Conservation (phyloP, 768 basidiomycete genomes). For the Phaeotremella fagi region DNA sequence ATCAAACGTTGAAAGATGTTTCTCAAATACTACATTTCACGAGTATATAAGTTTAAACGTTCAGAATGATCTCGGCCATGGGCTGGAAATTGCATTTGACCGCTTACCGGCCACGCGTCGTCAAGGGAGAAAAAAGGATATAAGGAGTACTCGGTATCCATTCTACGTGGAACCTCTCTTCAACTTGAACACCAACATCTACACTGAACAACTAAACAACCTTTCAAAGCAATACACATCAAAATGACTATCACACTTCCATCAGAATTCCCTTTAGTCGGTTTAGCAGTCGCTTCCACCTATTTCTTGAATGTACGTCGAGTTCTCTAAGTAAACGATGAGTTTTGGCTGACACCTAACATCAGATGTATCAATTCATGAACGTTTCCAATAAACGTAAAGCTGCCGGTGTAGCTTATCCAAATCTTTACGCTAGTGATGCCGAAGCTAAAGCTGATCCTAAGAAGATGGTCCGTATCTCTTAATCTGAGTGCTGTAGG, state of each 20-base stretch:
- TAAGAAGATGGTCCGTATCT: slow-evolving; percentile 24
- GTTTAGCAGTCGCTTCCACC: slow-evolving; percentile 13
- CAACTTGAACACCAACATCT: neutral
- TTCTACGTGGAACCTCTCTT: neutral
- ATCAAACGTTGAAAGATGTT: neutral
- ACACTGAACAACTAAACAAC: neutral
- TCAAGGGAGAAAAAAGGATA: neutral
- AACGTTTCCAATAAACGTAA: slow-evolving; percentile 25
- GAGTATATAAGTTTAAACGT: neutral
- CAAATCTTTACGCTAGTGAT: slow-evolving; percentile 33
- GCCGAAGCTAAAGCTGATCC: slow-evolving; percentile 33
- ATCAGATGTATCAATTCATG: slow-evolving; percentile 24
- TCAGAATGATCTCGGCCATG: neutral
- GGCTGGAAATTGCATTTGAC: no score
- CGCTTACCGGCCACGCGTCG: neutral
- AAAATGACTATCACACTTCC: neutral
- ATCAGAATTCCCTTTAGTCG: slow-evolving; percentile 2
- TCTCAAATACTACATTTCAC: no score
- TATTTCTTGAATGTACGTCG: slow-evolving; percentile 26
- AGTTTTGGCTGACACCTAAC: neutral
- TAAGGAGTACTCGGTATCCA: neutral
- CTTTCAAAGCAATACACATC: no score
- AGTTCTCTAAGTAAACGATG: neutral
- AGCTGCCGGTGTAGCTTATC: slow-evolving; percentile 30
- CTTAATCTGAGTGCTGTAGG: neutral